Evolutionary conservation across 805 yeast genomes (phyloP).

Genomic region (Metschnikowia lachancei): DNA sequence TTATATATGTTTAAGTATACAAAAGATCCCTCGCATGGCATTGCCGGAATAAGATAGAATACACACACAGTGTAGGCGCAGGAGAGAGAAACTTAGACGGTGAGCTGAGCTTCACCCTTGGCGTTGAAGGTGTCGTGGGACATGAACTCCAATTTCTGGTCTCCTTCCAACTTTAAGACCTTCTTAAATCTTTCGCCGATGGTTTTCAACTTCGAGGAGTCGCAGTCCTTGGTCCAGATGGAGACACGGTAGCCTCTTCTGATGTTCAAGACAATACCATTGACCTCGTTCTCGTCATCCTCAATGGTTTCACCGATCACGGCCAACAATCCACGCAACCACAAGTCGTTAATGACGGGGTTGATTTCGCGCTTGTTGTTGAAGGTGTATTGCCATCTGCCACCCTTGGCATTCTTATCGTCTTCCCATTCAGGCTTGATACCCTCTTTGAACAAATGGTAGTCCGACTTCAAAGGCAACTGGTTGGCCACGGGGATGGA

Average conservation of each 20-base stretch:
- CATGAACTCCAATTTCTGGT: constrained; percentile 76
- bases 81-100: constrained; percentile 15
- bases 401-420: constrained; percentile 79
- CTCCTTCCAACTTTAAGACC: constrained; percentile 71
- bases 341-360: constrained; percentile 75
- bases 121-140: constrained; percentile 56
- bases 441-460: constrained; percentile 90
- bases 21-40: constrained; percentile 3
- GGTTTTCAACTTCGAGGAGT: constrained; percentile 58
- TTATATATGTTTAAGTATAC: constrained; percentile 19
- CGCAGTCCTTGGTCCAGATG: constrained; percentile 87
- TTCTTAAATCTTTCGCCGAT: constrained; percentile 87
- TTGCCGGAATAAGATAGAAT: background rate
- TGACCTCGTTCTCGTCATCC: constrained; percentile 78
- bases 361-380: constrained; percentile 61
- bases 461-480: constrained; percentile 88
- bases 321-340: constrained; percentile 86
- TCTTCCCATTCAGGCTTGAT: constrained; percentile 99
- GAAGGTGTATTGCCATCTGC: constrained; percentile 79
- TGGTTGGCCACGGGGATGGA: constrained; percentile 89
- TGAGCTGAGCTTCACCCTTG: constrained; percentile 31
- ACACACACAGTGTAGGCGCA: background rate
- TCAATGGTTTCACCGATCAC: constrained; percentile 95
- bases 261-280: constrained; percentile 88
- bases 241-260: constrained; percentile 79